Conservation (phyloP, 2,329 filamentous ascomycete genomes). For the Dactylellina leptospora region DNA sequence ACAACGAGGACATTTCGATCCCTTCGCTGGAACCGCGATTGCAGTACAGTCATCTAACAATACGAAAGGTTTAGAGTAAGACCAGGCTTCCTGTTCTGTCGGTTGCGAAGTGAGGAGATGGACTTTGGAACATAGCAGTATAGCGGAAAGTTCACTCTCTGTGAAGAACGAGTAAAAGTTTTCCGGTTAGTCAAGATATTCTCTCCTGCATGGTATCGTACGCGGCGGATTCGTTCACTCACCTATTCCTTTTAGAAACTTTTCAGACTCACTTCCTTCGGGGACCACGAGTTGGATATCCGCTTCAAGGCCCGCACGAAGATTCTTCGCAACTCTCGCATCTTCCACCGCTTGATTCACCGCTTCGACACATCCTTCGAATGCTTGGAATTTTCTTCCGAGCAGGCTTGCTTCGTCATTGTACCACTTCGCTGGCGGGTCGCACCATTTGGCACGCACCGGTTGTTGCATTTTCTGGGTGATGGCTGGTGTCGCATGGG, state of each 20-base stretch:
- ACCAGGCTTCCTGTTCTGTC: constrained; percentile 60
- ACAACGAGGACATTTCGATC: constrained; percentile 82
- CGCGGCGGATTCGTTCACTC: constrained; percentile 58
- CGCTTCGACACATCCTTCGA: constrained; percentile 70
- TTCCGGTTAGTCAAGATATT: constrained; percentile 55
- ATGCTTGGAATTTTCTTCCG: constrained; percentile 53
- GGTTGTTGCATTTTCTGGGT: constrained; percentile 52
- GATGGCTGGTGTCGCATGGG: constrained; percentile 49
- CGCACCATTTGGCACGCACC: constrained; percentile 22
- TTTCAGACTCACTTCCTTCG: constrained; percentile 58
- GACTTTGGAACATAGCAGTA: constrained; percentile 55
- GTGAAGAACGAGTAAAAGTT: constrained; percentile 24
- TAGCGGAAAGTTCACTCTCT: constrained; percentile 57
- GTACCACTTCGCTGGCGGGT: constrained; percentile 34
- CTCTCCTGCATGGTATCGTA: constrained; percentile 46
- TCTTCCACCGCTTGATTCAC: constrained; percentile 80
- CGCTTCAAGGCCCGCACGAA: constrained; percentile 69
- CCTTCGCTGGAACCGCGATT: constrained; percentile 62
- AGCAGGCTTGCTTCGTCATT: constrained; percentile 49
- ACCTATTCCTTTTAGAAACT: constrained; percentile 61
- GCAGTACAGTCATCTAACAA: constrained; percentile 54
- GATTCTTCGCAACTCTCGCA: constrained; percentile 71
- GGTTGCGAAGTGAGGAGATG: constrained; percentile 58
- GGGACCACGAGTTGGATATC: constrained; percentile 69
- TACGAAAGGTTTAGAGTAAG: constrained; percentile 60